Evolutionary conservation across 2,329 filamentous ascomycete species (phyloP).

Genomic region (Phaeosphaeriaceae sp.): DNA sequence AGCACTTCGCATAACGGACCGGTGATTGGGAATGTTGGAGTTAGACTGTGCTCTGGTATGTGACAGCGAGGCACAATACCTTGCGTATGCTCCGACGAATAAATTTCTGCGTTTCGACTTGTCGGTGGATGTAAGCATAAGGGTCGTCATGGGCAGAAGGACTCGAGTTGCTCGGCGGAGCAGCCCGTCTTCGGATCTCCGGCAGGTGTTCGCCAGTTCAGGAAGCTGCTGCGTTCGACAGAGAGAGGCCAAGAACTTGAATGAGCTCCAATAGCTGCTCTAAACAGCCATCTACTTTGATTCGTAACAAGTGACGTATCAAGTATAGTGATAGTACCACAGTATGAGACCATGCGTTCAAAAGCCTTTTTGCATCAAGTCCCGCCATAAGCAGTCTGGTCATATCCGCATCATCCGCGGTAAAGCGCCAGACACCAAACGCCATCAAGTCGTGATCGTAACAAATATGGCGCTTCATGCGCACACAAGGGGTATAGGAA

Average conservation of each 20-base stretch:
- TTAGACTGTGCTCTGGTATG: too few relatives aligned
- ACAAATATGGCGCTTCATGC: background rate
- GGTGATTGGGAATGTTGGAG: too few relatives aligned
- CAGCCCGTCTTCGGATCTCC: too few relatives aligned
- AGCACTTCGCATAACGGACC: too few relatives aligned
- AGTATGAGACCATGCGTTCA: background rate
- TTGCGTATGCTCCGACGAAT: too few relatives aligned
- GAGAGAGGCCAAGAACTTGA: background rate
- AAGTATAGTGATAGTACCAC: background rate
- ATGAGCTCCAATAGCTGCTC: background rate
- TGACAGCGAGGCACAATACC: too few relatives aligned
- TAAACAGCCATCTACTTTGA: background rate
- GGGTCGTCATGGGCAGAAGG: too few relatives aligned
- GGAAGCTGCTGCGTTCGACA: background rate
- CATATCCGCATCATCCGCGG: background rate
- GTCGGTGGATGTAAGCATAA: too few relatives aligned
- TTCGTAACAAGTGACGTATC: background rate
- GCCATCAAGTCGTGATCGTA: background rate
- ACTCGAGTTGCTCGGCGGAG: too few relatives aligned
- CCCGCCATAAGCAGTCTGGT: background rate
- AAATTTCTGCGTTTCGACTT: too few relatives aligned
- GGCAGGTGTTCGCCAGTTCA: background rate
- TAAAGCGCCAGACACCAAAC: slow-evolving; percentile 1
- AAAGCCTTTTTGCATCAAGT: background rate
- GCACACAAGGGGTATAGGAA: background rate